A percentile compares a stretch with the other conserved stretches of the same genome.
phyloP scores from a whole-genome alignment of 2,329 filamentous ascomycete species.

The Magnaporthiopsis poae region DNA sequence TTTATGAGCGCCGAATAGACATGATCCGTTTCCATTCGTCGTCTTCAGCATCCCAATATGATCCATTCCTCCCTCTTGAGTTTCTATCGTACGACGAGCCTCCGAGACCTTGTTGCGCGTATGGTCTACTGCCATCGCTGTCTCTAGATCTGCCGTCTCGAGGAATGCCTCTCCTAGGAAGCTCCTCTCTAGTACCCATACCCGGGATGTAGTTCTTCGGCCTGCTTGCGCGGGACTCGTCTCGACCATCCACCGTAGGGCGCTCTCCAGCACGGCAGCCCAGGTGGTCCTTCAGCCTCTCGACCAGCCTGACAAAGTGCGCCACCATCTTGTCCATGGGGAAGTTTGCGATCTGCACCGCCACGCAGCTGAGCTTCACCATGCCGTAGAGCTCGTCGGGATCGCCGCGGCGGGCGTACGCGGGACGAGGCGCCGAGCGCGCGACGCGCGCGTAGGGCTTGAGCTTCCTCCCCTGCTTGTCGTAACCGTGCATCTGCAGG shows the following conservation, averaged over 20 bases:
- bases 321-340: slow-evolving; percentile 9
- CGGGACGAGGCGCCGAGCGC: neutral
- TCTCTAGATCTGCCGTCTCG: neutral
- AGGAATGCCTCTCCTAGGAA: neutral
- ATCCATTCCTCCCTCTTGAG: neutral
- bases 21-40: neutral
- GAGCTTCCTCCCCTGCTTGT: slow-evolving; percentile 11
- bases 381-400: slow-evolving; percentile 14
- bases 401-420: neutral
- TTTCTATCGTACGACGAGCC: neutral
- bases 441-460: neutral
- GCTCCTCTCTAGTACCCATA: neutral
- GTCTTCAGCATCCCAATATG: neutral
- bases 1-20: neutral
- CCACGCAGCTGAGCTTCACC: slow-evolving; percentile 10
- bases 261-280: neutral
- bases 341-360: slow-evolving; percentile 7
- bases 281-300: slow-evolving; percentile 10
- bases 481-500: slow-evolving; percentile 17
- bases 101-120: neutral
- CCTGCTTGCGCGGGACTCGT: neutral
- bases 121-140: neutral
- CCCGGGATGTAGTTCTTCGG: too few species aligned
- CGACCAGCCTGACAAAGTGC: slow-evolving; percentile 10
- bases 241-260: neutral